phyloP scores from a whole-genome alignment of 2,329 filamentous ascomycete species.

The Fusarium poae region DNA sequence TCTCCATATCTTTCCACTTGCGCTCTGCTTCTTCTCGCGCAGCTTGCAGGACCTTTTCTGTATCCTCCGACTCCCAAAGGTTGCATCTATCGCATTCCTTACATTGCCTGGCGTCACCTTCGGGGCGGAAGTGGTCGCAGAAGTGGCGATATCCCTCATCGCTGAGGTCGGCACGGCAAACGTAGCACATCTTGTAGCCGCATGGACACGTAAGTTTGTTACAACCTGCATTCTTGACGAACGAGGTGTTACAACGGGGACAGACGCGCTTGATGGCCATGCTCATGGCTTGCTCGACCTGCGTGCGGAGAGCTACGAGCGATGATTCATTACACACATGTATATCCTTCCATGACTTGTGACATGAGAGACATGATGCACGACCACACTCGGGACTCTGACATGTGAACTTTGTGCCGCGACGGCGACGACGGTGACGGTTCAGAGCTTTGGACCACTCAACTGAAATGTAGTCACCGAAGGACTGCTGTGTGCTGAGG shows the following conservation, averaged over 20 bases:
- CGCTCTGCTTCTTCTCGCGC: conserved; percentile 79
- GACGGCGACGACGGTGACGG: conserved; percentile 76
- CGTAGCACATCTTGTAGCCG: conserved; percentile 98
- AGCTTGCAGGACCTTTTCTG: conserved; percentile 74
- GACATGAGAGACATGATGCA: conserved; percentile 83
- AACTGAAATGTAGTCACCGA: conserved; percentile 57
- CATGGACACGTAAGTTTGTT: conserved; percentile 97
- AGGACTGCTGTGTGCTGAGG: conserved; percentile 58
- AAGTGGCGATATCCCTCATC: conserved; percentile 91
- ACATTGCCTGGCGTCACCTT: conserved; percentile 79
- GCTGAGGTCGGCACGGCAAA: conserved; percentile 83
- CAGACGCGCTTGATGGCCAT: conserved; percentile 95
- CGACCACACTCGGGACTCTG: conserved; percentile 75
- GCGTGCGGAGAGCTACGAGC: conserved; percentile 83
- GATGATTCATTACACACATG: conserved; percentile 92
- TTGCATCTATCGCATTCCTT: conserved; percentile 84
- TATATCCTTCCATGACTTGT: conserved; percentile 86
- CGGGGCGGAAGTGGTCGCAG: conserved; percentile 92
- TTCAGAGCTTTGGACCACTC: conserved; percentile 72
- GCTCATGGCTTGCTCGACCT: conserved; percentile 93
- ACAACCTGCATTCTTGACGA: conserved; percentile 93
- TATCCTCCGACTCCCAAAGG: conserved; percentile 81
- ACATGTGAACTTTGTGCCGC: conserved; percentile 83
- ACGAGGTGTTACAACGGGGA: conserved; percentile 88
- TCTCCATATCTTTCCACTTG: conserved; percentile 77